These are phyloP conservation scores for Sporothrix globosa DNA, from an alignment of 2,329 filamentous ascomycete genomes.

Conservation along the genomic window DNA sequence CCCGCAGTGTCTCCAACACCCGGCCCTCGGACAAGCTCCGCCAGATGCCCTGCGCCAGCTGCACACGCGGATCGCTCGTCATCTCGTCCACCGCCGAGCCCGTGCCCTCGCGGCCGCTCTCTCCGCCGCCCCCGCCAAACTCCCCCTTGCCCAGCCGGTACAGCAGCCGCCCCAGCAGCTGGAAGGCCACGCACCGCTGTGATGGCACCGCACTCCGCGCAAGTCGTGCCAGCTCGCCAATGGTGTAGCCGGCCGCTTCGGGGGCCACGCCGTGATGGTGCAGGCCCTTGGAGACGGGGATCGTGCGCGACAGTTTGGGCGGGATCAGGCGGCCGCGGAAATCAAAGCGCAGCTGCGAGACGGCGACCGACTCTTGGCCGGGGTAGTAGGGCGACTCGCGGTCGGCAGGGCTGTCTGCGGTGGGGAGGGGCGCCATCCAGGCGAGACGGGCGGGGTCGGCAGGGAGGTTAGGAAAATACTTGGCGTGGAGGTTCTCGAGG, in stretches of 20 bases:
- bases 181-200: slow-evolving; percentile 89
- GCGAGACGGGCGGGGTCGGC: slow-evolving; percentile 83
- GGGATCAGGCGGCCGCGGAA: slow-evolving; percentile 81
- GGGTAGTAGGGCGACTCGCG: slow-evolving; percentile 81
- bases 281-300: slow-evolving; percentile 77
- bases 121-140: slow-evolving; percentile 66
- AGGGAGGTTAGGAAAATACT: slow-evolving; percentile 89
- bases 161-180: slow-evolving; percentile 82
- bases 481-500: slow-evolving; percentile 78
- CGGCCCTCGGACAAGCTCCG: slow-evolving; percentile 72
- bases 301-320: slow-evolving; percentile 70
- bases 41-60: slow-evolving; percentile 81
- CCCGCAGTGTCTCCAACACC: slow-evolving; percentile 74
- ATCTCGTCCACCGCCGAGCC: slow-evolving; percentile 27
- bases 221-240: slow-evolving; percentile 80
- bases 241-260: slow-evolving; percentile 90
- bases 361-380: slow-evolving; percentile 68
- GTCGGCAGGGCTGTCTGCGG: slow-evolving; percentile 65
- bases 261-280: slow-evolving; percentile 94
- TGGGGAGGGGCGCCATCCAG: slow-evolving; percentile 81
- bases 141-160: slow-evolving; percentile 78
- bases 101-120: slow-evolving; percentile 39
- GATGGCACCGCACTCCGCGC: slow-evolving; percentile 80
- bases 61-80: slow-evolving; percentile 37
- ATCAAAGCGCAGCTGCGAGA: slow-evolving; percentile 83